A percentile compares a stretch with the other conserved stretches of the same genome.
Conservation (phyloP, 2,329 filamentous ascomycete species). For the Mycocentrospora acerina region DNA sequence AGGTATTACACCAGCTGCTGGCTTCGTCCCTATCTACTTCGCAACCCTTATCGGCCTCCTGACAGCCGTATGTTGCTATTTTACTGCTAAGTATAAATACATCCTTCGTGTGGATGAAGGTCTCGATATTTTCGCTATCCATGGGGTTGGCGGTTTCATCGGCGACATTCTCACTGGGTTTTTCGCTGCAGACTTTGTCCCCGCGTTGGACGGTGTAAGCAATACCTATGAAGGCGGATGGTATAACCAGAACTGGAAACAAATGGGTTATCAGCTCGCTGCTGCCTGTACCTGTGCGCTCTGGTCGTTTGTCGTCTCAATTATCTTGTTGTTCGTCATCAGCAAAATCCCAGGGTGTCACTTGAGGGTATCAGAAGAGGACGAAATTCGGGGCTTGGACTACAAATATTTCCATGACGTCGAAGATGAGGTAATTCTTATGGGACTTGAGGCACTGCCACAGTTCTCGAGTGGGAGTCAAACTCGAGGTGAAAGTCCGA, state of each 20-base stretch:
- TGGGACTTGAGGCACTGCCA: conserved; percentile 21
- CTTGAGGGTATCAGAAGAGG: conserved; percentile 57
- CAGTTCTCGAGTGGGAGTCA: conserved; percentile 13
- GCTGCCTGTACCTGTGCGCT: conserved; percentile 57
- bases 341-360: conserved; percentile 61
- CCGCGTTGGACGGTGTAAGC: conserved; percentile 55
- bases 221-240: conserved; percentile 52
- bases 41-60: conserved; percentile 56
- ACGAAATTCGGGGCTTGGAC: conserved; percentile 57
- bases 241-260: conserved; percentile 55
- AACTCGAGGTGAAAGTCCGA: conserved; percentile 11
- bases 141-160: conserved; percentile 61
- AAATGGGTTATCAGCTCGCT: conserved; percentile 60
- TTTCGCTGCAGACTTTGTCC: conserved; percentile 55
- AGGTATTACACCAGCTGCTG: conserved; percentile 61
- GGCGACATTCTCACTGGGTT: conserved; percentile 60
- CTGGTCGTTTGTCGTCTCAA: conserved; percentile 58
- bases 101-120: conserved; percentile 59
- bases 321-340: conserved; percentile 56
- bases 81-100: conserved; percentile 51
- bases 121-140: conserved; percentile 62
- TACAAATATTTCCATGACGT: conserved; percentile 50
- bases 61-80: conserved; percentile 52
- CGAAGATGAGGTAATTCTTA: conserved; percentile 21
- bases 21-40: conserved; percentile 56